Conservation (phyloP, 202 grass and related monocot genomes). For the Elaeis oleifera region DNA sequence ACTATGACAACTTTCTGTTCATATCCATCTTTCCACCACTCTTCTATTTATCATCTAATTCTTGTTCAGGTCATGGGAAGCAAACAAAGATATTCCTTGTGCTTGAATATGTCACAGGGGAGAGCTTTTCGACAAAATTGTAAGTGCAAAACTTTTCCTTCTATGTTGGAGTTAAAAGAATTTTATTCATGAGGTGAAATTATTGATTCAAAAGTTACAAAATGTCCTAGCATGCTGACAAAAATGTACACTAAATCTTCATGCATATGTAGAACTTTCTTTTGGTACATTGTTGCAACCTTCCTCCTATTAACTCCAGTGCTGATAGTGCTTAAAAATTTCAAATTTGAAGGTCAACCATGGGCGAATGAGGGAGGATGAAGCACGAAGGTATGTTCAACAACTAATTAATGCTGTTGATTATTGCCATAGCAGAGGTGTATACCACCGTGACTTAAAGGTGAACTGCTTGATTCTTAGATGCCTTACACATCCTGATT, state of each 20-base stretch:
- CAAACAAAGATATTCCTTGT: constrained; percentile 93
- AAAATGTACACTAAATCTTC: no score
- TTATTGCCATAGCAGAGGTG: constrained; percentile 92
- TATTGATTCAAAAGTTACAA: no score
- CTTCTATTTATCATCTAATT: constrained; percentile 19
- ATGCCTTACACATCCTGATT: not conserved
- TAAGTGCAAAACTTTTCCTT: constrained; percentile 29
- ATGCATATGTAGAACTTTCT: no score
- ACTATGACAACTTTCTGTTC: no score
- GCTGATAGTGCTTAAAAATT: not conserved
- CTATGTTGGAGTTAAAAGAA: not conserved
- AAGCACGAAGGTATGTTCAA: constrained; percentile 85
- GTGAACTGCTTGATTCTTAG: constrained; percentile 24
- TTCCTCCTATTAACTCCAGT: not conserved
- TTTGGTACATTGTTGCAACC: not conserved
- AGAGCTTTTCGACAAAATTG: constrained; percentile 95
- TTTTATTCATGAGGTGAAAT: no score
- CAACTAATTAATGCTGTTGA: constrained; percentile 88
- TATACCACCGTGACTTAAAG: constrained; percentile 98
- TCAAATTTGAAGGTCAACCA: constrained; percentile 34
- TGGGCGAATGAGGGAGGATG: constrained; percentile 75
- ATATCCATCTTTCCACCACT: no score
- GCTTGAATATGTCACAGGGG: constrained; percentile 90
- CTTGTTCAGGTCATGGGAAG: constrained; percentile 82
- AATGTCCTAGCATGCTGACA: no score